Evolutionary conservation across 139 green algal genomes (phyloP).

Genomic region (Coelastrella sp.): DNA sequence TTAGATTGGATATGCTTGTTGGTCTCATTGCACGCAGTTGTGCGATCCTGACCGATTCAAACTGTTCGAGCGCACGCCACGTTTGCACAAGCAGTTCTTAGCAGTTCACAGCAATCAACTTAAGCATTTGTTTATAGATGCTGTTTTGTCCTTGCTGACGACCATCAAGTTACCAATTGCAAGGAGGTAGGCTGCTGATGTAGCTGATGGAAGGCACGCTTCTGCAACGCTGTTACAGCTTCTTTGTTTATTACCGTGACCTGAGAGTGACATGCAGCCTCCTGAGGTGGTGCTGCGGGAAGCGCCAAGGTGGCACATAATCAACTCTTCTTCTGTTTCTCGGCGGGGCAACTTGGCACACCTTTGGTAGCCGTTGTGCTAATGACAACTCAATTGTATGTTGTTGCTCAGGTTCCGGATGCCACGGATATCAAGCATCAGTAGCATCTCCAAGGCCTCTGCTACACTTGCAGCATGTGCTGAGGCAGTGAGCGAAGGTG

Average conservation of each 20-base stretch:
- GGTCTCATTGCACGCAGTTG: background rate
- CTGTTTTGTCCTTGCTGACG: background rate
- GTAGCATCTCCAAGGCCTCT: conserved; percentile 8
- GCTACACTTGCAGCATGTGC: conserved; percentile 23
- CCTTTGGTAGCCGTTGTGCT: too few species aligned
- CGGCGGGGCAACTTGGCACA: background rate
- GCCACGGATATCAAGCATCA: conserved; percentile 23
- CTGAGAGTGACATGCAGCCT: too few species aligned
- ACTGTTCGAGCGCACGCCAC: background rate
- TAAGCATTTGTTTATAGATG: background rate
- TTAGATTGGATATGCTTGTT: too few species aligned
- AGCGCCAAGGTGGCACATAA: too few species aligned
- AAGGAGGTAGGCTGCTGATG: conserved; percentile 2
- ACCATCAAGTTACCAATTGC: background rate
- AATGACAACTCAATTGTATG: too few species aligned
- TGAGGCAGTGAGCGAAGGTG: background rate
- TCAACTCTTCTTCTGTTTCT: background rate
- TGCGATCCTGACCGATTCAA: background rate
- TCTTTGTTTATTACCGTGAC: too few species aligned
- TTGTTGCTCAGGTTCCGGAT: background rate
- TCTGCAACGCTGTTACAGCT: too few species aligned
- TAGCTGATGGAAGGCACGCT: too few species aligned
- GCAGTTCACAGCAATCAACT: background rate
- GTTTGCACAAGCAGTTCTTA: background rate
- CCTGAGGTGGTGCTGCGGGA: too few species aligned